Percentiles rank a stretch among this genome's conserved stretches.
These are phyloP conservation scores for Salix viminalis DNA, from an alignment of 345 rosid species.

Conservation along the genomic window DNA sequence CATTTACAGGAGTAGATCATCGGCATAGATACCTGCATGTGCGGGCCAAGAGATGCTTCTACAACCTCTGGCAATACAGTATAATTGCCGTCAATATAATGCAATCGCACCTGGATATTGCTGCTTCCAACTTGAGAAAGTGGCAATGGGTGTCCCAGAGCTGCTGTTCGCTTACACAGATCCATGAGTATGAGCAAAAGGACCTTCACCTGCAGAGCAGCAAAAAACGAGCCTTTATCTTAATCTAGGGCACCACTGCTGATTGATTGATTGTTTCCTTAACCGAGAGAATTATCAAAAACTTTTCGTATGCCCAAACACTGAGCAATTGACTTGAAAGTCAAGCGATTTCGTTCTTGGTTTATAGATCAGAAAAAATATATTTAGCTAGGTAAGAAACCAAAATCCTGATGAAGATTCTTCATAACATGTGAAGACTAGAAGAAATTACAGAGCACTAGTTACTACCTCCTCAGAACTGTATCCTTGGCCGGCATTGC, in stretches of 20 bases:
- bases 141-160: constrained; percentile 72
- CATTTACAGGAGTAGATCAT: background rate
- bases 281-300: background rate
- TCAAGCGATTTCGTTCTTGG: background rate
- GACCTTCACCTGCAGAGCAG: constrained; percentile 70
- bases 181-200: constrained; percentile 98
- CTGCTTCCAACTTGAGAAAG: constrained; percentile 88
- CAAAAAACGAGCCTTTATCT: background rate
- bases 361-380: background rate
- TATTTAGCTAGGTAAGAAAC: background rate
- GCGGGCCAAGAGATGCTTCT: constrained; percentile 98
- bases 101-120: constrained; percentile 93
- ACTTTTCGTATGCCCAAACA: background rate
- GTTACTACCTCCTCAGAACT: constrained; percentile 85
- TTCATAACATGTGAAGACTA: background rate
- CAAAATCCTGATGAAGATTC: background rate
- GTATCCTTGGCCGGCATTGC: constrained; percentile 99
- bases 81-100: constrained; percentile 93
- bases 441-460: background rate
- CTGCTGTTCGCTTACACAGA: constrained; percentile 83
- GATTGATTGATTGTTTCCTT: background rate
- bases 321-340: background rate
- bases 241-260: background rate
- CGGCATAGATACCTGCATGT: constrained; percentile 75
- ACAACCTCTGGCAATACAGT: constrained; percentile 98